Evolutionary conservation across 1,284 basidiomycete genomes (phyloP), one percentile per base, ranked within the genome.

Genomic region (Fistulina hepatica): DNA sequence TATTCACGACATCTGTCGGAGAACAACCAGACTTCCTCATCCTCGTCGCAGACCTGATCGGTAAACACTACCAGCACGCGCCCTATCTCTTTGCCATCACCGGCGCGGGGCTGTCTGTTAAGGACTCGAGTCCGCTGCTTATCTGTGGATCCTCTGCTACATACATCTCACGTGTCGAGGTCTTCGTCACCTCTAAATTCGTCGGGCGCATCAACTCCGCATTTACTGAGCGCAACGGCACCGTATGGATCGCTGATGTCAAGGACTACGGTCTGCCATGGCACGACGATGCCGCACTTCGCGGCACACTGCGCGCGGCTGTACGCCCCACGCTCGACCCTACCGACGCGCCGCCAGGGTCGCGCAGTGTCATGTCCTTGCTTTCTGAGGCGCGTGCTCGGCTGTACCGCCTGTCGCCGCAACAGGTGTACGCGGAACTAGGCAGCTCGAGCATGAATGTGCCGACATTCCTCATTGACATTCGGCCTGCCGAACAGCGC

Each of bases 401-500:
- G 19, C 60, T 85, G 2, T 69, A 80, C 41, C 69, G 82, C 6
- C 54, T 84, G 36, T 67, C 69, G 0, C 70, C 79, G 1, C 49
- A 50, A n/a, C 61, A 76, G 45, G 80, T 80, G 1, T 71, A 67
- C 51, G 63, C 64, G 1, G 73, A 81, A 46, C 61, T 81, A 7
- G 61, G 64, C 17, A 70, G 73, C 33, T 56, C 67, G 2, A 55
- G 64, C 22, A 61, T 69, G 25, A 63, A 60, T 9, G 71, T 71
- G 39, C 76, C 78, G 2, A 73, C 73, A 2, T 68, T 83, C 36
- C 63, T 84, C 30, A 78, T 84, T n/a, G 81, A 84, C 52, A 82
- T 84, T 39, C 73, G 81, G 6, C 68, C 76, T 0, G 67, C 62
- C 26, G 64, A 63, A 4, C 71, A 81, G 52, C 67, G 80, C 11